These are phyloP conservation scores for Malus hybrid DNA, from an alignment of 331 rosid genomes.

Conservation along the genomic window DNA sequence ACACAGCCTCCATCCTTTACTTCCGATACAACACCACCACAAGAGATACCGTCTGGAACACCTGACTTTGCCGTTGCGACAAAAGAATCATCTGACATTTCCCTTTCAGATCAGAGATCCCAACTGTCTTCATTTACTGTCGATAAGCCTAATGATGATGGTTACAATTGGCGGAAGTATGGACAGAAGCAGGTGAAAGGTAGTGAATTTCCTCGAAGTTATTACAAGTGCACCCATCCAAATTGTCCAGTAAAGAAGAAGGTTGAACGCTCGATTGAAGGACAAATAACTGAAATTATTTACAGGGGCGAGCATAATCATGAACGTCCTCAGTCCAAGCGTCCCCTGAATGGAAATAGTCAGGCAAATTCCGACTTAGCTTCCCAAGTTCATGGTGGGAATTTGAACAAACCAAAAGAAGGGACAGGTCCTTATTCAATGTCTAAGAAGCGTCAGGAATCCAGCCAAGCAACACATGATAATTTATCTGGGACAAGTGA, in stretches of 20 bases:
- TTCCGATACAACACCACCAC: conserved; percentile 21
- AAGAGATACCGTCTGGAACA: conserved; percentile 12
- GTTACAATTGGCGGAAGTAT: conserved; percentile 66
- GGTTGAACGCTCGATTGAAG: conserved; percentile 62
- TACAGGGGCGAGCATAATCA: conserved; percentile 70
- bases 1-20: conserved; percentile 25
- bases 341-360: conserved; percentile 27
- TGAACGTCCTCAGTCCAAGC: conserved; percentile 42
- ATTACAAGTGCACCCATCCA: conserved; percentile 55
- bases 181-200: conserved; percentile 78
- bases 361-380: conserved; percentile 29
- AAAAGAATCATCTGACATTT: conserved; percentile 28
- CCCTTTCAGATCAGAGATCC: conserved; percentile 37
- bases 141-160: conserved; percentile 65
- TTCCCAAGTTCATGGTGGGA: conserved; percentile 26
- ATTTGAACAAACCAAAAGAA: conserved; percentile 29
- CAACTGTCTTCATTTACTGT: conserved; percentile 30
- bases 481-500: conserved; percentile 59
- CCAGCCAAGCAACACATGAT: conserved; percentile 47
- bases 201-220: conserved; percentile 61
- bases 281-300: conserved; percentile 60
- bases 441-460: conserved; percentile 42
- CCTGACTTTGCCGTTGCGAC: conserved; percentile 3
- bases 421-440: conserved; percentile 28
- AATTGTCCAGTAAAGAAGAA: conserved; percentile 70